These are phyloP conservation scores for Dictyostelium citrinum DNA, from an alignment of 78 protist genomes.

Conservation along the genomic window DNA sequence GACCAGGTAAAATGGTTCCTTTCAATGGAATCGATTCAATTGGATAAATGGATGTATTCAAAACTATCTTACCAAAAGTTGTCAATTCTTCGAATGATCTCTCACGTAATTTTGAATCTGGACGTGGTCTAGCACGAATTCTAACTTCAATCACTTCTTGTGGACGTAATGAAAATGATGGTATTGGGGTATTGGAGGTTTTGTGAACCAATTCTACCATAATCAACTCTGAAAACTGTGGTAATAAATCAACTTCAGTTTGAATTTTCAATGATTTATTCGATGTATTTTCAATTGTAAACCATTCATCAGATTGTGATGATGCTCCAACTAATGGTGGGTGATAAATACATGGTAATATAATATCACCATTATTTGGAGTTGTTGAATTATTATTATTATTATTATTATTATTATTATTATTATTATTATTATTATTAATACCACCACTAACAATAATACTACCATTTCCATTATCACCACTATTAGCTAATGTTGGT, in stretches of 20 bases:
- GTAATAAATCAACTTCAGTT: slow-evolving; percentile 45
- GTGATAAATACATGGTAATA: slow-evolving; percentile 49
- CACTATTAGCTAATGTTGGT: neutral
- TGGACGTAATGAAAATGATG: slow-evolving; percentile 56
- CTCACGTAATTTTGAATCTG: slow-evolving; percentile 24
- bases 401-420: neutral
- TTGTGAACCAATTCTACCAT: slow-evolving; percentile 30
- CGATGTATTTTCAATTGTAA: slow-evolving; percentile 72
- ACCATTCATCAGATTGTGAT: slow-evolving; percentile 70
- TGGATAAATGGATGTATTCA: slow-evolving; percentile 44
- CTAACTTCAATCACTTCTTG: slow-evolving; percentile 49
- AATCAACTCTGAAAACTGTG: slow-evolving; percentile 22
- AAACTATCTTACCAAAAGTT: slow-evolving; percentile 29
- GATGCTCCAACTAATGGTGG: slow-evolving; percentile 26
- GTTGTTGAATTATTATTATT: neutral
- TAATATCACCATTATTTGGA: slow-evolving; percentile 25
- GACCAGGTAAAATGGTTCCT: slow-evolving; percentile 46
- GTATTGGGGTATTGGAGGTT: slow-evolving; percentile 58
- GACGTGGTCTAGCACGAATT: slow-evolving; percentile 48
- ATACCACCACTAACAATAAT: neutral
- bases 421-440: neutral
- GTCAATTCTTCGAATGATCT: slow-evolving; percentile 19
- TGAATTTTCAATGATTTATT: slow-evolving; percentile 53
- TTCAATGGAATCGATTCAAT: slow-evolving; percentile 26
- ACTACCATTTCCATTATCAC: no score